Evolutionary conservation across 257 asterid genomes (phyloP).

Genomic region (Cordia subcordata): DNA sequence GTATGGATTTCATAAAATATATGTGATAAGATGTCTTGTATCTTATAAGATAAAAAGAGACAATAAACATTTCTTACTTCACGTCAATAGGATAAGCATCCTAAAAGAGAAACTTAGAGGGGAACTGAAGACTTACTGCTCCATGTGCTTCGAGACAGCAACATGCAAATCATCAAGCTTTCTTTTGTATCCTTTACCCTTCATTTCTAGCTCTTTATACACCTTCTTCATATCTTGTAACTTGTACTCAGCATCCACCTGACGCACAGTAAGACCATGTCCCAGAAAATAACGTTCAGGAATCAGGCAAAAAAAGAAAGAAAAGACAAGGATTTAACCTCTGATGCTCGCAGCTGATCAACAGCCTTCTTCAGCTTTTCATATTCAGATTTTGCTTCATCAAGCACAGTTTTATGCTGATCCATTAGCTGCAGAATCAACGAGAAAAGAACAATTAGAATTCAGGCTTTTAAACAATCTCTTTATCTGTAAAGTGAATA

Average conservation of each 20-base stretch:
- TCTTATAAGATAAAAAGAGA: too few species aligned
- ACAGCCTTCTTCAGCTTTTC: constrained; percentile 75
- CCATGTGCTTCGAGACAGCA: constrained; percentile 75
- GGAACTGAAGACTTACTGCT: constrained; percentile 55
- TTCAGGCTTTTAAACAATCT: neutral
- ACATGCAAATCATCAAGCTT: constrained; percentile 66
- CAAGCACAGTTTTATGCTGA: constrained; percentile 62
- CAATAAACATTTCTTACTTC: too few species aligned
- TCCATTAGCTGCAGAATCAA: constrained; percentile 55
- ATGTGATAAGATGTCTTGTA: too few species aligned
- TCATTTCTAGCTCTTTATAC: constrained; percentile 59
- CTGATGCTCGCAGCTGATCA: constrained; percentile 81
- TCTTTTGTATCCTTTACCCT: constrained; percentile 78
- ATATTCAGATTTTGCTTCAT: constrained; percentile 65
- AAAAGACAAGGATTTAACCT: constrained; percentile 43
- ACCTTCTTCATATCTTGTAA: constrained; percentile 80
- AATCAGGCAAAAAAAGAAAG: constrained; percentile 3
- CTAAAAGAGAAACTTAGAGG: neutral
- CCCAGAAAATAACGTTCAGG: neutral
- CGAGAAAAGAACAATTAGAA: neutral
- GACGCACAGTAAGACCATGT: constrained; percentile 20
- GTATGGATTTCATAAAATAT: too few species aligned
- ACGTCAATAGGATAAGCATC: too few species aligned
- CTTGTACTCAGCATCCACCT: constrained; percentile 98
- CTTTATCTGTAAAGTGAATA: constrained; percentile 1